Evolutionary conservation across 768 basidiomycete species (phyloP), one percentile per base, ranked within the genome.

Genomic region (Pisolithus sp.): DNA sequence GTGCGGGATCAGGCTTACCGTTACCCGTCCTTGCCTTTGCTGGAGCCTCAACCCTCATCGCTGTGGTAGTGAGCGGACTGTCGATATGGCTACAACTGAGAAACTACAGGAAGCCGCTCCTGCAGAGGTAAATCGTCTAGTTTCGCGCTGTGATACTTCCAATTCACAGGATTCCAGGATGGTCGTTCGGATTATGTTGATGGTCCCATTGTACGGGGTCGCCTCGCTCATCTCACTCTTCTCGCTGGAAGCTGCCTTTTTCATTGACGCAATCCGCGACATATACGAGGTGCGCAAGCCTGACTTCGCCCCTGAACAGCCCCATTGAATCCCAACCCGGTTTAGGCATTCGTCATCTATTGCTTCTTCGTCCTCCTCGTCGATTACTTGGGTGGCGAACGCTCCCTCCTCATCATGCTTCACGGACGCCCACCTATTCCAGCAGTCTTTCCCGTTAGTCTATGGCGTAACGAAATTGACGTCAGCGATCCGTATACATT

Each of bases 401-500:
- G 96, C 18, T 93, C 91, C 0, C 77, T 99, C 5, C 79, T 99
- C 41, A 96, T 96, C 53, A 78, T 92, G 52, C 73, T 98, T 0
- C 93, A 97, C 57, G 95, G 95, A 0, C 79, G 96, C 31, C 86
- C 84, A 1, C 93, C 96, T 0, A 91, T 93, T 62, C 78, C 76
- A 18, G 89, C 93, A 26, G 80, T 91, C 5, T 94, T 93, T 59
- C 96, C 96, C 4, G 75, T 89, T 54, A 89, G 73, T 58, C 67
- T 93, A n/a, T 88, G 93, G 68, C 81, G 82, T 59, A 75, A 74
- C 28, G 93, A 94, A 57, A 82, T 97, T 31, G 96, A 99, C 65
- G 82, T 89, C 50, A 93, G 89, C 62, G 96, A 99, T 67, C 96
- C 96, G 4, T 86, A 94, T 66, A 92, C 87, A 2, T 92, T 96